A percentile compares a stretch with the other conserved stretches of the same genome.
These are phyloP conservation scores for Yarrowia deformans DNA, from an alignment of 805 yeast genomes.

Conservation along the genomic window DNA sequence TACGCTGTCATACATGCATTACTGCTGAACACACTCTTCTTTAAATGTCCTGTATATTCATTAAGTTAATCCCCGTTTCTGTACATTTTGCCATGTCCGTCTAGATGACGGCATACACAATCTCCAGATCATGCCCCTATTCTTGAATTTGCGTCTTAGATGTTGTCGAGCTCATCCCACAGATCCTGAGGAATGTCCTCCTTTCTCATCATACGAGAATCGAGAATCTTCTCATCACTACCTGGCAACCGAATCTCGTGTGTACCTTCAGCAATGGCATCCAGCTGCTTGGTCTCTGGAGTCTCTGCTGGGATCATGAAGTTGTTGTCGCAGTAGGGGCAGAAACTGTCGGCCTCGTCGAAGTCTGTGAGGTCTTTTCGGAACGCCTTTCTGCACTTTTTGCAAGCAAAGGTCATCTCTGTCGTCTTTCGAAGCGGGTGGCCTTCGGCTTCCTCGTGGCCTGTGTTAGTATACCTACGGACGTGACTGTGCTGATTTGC, in stretches of 20 bases:
- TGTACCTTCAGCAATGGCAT: slow-evolving; percentile 24
- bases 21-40: background rate
- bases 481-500: background rate
- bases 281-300: slow-evolving; percentile 38
- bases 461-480: slow-evolving; percentile 37
- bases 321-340: slow-evolving; percentile 51
- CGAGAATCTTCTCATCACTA: slow-evolving; percentile 1
- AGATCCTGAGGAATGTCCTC: slow-evolving; percentile 34
- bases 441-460: slow-evolving; percentile 48
- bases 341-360: slow-evolving; percentile 50
- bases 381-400: slow-evolving; percentile 50
- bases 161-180: slow-evolving; percentile 36
- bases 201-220: slow-evolving; percentile 33
- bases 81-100: background rate
- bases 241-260: slow-evolving; percentile 36
- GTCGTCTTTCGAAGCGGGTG: slow-evolving; percentile 48
- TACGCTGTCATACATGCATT: background rate
- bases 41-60: slow-evolving; percentile 3
- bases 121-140: background rate
- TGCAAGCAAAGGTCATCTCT: slow-evolving; percentile 49
- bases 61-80: background rate
- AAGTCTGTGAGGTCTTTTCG: slow-evolving; percentile 50
- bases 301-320: slow-evolving; percentile 47
- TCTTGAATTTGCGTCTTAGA: background rate
- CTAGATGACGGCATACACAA: background rate